Percentiles rank a stretch among this genome's conserved stretches.
phyloP scores from a whole-genome alignment of 148 eudicot genomes.

The Fagopyrum tataricum region DNA sequence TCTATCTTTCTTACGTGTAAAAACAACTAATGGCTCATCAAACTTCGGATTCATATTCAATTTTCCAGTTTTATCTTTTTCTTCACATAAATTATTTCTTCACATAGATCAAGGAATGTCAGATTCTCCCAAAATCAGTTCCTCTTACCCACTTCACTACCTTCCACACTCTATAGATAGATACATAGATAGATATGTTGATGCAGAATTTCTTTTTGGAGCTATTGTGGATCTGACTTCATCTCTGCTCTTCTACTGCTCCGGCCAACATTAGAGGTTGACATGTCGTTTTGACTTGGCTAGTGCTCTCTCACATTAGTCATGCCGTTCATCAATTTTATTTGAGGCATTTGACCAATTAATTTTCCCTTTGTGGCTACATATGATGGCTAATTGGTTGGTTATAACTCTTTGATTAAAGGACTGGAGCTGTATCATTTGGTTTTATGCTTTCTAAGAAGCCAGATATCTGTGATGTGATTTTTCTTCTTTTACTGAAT shows the following conservation, averaged over 20 bases:
- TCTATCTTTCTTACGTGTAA: no score
- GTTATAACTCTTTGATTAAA: not conserved
- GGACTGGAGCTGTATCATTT: not conserved
- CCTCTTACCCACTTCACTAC: not conserved
- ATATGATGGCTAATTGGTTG: not conserved
- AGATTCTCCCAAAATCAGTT: not conserved
- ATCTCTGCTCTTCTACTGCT: not conserved
- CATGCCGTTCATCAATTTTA: not conserved
- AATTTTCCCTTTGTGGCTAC: not conserved
- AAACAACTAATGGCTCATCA: no score
- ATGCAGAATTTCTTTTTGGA: not conserved
- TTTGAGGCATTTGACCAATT: not conserved
- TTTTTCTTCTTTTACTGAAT: constrained; percentile 12
- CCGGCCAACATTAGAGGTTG: not conserved
- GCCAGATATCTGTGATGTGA: not conserved
- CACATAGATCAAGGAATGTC: not conserved
- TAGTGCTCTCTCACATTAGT: not conserved
- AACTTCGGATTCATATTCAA: no score
- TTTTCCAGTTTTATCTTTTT: no score
- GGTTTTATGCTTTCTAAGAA: not conserved
- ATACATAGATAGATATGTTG: not conserved
- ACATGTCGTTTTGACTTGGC: not conserved
- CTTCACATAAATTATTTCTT: no score
- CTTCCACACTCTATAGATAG: not conserved
- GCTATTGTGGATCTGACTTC: not conserved